phyloP scores from a whole-genome alignment of 306 rosid genomes.

The Cucumis melo region DNA sequence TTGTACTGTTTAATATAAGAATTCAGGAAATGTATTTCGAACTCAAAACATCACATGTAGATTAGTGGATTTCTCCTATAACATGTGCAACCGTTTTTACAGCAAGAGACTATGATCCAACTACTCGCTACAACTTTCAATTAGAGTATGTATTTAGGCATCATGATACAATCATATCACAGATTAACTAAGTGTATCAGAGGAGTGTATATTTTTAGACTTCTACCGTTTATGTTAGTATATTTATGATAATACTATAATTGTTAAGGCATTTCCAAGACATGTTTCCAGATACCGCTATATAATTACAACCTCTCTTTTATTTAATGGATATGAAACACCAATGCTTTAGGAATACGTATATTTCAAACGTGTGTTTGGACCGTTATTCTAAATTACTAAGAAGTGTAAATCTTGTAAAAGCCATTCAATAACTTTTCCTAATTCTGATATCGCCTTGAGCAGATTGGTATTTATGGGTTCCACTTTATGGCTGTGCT shows the following conservation, averaged over 20 bases:
- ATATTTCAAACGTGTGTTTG: background rate
- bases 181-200: background rate
- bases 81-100: background rate
- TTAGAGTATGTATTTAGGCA: background rate
- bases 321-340: too few relatives aligned
- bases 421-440: background rate
- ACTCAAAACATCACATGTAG: too few relatives aligned
- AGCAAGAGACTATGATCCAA: background rate
- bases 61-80: background rate
- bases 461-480: conserved; percentile 69
- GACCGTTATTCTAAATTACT: background rate
- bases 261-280: too few relatives aligned
- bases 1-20: too few relatives aligned
- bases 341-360: too few relatives aligned
- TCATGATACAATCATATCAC: background rate
- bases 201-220: too few relatives aligned
- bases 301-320: too few relatives aligned
- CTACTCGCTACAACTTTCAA: background rate
- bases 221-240: too few relatives aligned
- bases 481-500: conserved; percentile 41
- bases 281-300: too few relatives aligned
- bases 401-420: background rate
- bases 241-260: too few relatives aligned
- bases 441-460: background rate
- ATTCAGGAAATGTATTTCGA: too few relatives aligned